Conservation (phyloP, 768 basidiomycete genomes). For the Lactarius sp. region DNA sequence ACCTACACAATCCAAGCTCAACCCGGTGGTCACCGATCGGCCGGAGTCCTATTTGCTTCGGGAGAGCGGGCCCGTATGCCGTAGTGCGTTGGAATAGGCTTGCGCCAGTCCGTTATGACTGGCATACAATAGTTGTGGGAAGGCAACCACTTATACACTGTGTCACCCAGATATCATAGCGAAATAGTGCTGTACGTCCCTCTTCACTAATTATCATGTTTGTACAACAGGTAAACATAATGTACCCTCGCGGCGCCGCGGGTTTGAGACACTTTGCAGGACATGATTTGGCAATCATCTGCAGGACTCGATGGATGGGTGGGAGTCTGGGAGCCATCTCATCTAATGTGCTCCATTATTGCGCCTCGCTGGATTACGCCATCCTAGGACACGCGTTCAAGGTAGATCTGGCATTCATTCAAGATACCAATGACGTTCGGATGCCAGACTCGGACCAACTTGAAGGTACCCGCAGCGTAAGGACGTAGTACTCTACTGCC, state of each 20-base stretch:
- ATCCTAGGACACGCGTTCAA: neutral
- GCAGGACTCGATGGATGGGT: neutral
- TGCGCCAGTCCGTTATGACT: neutral
- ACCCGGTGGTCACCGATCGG: neutral
- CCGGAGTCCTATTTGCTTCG: neutral
- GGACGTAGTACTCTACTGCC: neutral
- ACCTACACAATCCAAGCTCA: neutral
- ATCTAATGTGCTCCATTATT: neutral
- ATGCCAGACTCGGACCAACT: neutral
- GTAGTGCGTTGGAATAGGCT: neutral
- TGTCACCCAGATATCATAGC: neutral
- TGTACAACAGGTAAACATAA: neutral
- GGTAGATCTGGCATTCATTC: neutral
- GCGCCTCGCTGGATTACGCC: neutral
- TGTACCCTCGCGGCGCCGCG: neutral
- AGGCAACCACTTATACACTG: too few species aligned
- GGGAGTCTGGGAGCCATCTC: neutral
- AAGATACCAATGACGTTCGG: neutral
- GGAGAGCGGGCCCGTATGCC: neutral
- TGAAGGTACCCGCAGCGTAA: neutral
- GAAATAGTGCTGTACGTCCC: neutral
- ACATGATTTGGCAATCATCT: neutral
- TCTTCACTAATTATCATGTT: neutral
- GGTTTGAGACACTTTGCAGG: neutral
- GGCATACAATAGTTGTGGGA: neutral